Evolutionary conservation across 2,329 filamentous ascomycete species (phyloP).

Genomic region (Penicillium capsulatum): DNA sequence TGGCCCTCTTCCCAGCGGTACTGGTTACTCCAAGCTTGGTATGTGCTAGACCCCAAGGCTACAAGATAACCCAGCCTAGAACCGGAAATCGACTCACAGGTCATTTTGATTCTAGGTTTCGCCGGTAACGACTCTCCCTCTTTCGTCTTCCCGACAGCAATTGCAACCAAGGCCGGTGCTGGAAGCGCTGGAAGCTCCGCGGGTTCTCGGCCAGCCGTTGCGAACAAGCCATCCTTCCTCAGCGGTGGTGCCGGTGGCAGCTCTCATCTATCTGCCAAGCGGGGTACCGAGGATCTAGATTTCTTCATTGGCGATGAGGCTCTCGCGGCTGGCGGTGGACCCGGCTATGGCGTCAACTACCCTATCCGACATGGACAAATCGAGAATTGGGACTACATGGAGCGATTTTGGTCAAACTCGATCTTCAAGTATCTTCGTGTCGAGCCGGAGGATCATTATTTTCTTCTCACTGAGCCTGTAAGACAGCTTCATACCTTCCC

Average conservation of each 20-base stretch:
- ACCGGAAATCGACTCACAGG: conserved; percentile 33
- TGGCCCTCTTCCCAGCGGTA: conserved; percentile 64
- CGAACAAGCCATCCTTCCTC: conserved; percentile 91
- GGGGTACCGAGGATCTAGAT: conserved; percentile 94
- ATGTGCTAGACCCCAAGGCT: conserved; percentile 33
- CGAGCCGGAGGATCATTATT: conserved; percentile 98
- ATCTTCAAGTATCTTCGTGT: conserved; percentile 99
- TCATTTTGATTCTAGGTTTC: conserved; percentile 64
- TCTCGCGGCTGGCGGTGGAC: conserved; percentile 73
- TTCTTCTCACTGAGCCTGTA: conserved; percentile 94
- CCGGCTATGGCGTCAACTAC: conserved; percentile 94
- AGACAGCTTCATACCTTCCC: conserved; percentile 27
- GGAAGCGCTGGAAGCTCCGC: conserved; percentile 68
- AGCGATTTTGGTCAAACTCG: conserved; percentile 99
- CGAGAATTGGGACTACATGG: conserved; percentile 99
- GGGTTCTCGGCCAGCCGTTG: conserved; percentile 83
- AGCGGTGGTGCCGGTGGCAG: conserved; percentile 81
- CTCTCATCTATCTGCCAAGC: conserved; percentile 82
- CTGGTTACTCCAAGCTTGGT: conserved; percentile 99
- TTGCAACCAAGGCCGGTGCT: conserved; percentile 82
- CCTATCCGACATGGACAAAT: conserved; percentile 97
- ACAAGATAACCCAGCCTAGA: conserved; percentile 6
- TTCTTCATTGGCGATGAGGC: conserved; percentile 99
- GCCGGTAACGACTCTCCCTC: conserved; percentile 98
- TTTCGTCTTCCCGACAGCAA: conserved; percentile 98